These are phyloP conservation scores for Ophiobolus disseminans DNA, from an alignment of 2,329 filamentous ascomycete genomes.

Conservation along the genomic window DNA sequence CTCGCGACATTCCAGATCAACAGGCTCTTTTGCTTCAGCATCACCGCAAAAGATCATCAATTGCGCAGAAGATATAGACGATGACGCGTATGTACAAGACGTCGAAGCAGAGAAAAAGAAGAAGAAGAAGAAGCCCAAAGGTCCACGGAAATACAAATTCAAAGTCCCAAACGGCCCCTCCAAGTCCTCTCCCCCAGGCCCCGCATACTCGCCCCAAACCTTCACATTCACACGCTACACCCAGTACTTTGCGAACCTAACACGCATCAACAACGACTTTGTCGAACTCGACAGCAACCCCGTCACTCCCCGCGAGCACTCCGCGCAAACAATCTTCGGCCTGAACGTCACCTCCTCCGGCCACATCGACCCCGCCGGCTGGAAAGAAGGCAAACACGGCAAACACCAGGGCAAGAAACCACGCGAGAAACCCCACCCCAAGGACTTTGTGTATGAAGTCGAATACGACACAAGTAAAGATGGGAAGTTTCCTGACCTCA, in stretches of 20 bases:
- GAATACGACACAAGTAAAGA: constrained; percentile 88
- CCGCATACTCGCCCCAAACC: constrained; percentile 86
- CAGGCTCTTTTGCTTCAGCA: no score
- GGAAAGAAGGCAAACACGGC: constrained; percentile 70
- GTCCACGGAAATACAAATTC: constrained; percentile 55
- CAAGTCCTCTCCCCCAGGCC: constrained; percentile 76
- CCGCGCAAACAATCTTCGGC: constrained; percentile 30
- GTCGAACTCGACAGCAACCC: constrained; percentile 17
- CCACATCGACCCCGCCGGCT: constrained; percentile 51
- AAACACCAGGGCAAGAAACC: constrained; percentile 61
- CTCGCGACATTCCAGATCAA: no score
- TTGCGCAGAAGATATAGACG: constrained; percentile 21
- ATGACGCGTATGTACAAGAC: constrained; percentile 47
- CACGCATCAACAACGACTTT: constrained; percentile 79
- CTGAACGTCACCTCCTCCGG: constrained; percentile 35
- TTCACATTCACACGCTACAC: constrained; percentile 81
- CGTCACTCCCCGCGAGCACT: constrained; percentile 13
- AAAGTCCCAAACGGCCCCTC: constrained; percentile 73
- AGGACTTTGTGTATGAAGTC: constrained; percentile 75
- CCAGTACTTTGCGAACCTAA: constrained; percentile 96
- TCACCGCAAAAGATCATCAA: constrained; percentile 15
- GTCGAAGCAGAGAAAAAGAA: constrained; percentile 56
- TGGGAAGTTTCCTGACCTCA: constrained; percentile 80
- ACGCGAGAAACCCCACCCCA: constrained; percentile 63
- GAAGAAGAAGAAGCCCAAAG: constrained; percentile 58